A percentile compares a stretch with the other conserved stretches of the same genome.
Evolutionary conservation across 78 protist species (phyloP).

Genomic region (Dictyostelium firmibasis): DNA sequence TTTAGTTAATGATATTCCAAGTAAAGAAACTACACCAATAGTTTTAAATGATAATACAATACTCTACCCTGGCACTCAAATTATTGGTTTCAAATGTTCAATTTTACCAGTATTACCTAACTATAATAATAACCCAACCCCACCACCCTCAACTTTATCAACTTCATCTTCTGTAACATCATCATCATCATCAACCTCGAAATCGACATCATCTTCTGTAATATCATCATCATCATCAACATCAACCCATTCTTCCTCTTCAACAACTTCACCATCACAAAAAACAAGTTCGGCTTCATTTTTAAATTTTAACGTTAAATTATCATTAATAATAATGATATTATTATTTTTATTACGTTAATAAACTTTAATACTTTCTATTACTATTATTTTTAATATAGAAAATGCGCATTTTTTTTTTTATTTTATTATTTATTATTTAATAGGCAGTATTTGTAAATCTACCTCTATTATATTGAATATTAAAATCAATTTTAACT

Average conservation of each 20-base stretch:
- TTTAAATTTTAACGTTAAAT: no score
- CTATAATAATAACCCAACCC: background rate
- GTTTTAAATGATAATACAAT: no score
- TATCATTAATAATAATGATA: no score
- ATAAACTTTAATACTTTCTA: no score
- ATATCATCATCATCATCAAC: background rate
- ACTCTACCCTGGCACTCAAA: background rate
- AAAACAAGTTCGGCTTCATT: no score
- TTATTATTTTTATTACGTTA: no score
- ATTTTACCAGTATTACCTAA: background rate
- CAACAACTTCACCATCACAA: background rate
- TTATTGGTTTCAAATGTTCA: background rate
- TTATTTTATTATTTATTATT: background rate
- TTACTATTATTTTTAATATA: no score
- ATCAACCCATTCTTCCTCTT: no score
- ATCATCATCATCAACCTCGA: no score
- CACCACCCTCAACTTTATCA: background rate
- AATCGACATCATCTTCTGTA: no score
- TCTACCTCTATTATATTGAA: background rate
- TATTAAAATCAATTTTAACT: background rate
- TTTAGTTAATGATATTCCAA: no score
- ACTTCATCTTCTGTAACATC: background rate
- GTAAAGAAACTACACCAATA: background rate
- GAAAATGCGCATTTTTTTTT: no score
- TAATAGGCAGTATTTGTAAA: background rate